A percentile compares a stretch with the other conserved stretches of the same genome.
Conservation (phyloP, 192 early-diverging fungal species). For the Glomus cerebriforme region DNA sequence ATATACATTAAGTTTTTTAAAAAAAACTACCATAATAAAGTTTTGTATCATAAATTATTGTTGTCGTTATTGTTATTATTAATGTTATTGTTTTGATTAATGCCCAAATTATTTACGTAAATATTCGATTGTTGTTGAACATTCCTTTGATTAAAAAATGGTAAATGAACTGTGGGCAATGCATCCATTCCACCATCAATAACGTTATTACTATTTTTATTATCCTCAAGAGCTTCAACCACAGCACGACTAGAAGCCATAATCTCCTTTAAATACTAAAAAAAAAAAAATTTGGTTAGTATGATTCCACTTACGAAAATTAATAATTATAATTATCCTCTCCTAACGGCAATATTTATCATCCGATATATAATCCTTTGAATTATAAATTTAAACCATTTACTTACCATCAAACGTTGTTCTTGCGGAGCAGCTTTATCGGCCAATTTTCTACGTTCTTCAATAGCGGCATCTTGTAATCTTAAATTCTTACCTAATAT, state of each 20-base stretch:
- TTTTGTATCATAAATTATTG: background rate
- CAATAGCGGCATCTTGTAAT: slow-evolving; percentile 6
- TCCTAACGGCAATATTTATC: no score
- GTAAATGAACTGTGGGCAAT: background rate
- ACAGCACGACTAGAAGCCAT: background rate
- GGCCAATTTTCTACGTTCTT: background rate
- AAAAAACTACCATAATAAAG: no score
- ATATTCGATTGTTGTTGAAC: background rate
- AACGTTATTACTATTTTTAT: no score
- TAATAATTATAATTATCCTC: no score
- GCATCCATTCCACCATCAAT: no score
- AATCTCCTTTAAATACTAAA: background rate
- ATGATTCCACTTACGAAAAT: no score
- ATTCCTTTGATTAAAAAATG: background rate
- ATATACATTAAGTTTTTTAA: no score
- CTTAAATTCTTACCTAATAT: background rate
- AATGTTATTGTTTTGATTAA: background rate
- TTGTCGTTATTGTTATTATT: background rate
- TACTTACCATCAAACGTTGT: background rate
- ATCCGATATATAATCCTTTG: no score
- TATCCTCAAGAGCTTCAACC: background rate
- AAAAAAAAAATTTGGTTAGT: background rate
- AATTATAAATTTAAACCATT: background rate
- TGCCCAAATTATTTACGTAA: background rate
- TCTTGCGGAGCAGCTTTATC: background rate